These are phyloP conservation scores for Lotmaria passim DNA, from an alignment of 208 protist genomes.

Conservation along the genomic window DNA sequence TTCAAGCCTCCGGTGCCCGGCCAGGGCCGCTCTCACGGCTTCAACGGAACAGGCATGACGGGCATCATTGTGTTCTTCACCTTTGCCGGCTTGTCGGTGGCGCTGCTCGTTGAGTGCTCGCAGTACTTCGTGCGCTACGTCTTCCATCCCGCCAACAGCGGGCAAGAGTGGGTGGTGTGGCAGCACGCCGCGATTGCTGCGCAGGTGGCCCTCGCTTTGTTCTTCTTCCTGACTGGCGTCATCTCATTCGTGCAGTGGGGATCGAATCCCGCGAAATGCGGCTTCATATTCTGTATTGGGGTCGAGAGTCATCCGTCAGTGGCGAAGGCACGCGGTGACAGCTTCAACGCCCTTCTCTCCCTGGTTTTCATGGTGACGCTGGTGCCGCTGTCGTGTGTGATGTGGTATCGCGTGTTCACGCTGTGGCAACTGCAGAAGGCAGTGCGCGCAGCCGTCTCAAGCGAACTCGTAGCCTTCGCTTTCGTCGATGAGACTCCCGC, in stretches of 20 bases:
- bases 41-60: conserved; percentile 6
- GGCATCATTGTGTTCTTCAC: conserved; percentile 19
- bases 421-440: conserved; percentile 21
- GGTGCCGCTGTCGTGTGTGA: conserved; percentile 19
- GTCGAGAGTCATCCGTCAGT: conserved; percentile 3
- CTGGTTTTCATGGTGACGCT: conserved; percentile 12
- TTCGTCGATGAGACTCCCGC: neutral
- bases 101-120: conserved; percentile 23
- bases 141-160: conserved; percentile 24
- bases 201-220: conserved; percentile 11
- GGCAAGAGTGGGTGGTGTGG: conserved; percentile 20
- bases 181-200: conserved; percentile 18
- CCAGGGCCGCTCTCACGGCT: neutral
- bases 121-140: conserved; percentile 21
- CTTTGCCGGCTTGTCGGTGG: conserved; percentile 17
- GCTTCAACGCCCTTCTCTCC: conserved; percentile 11
- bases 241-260: conserved; percentile 20
- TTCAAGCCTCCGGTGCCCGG: neutral
- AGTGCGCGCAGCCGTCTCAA: neutral
- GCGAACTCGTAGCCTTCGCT: neutral
- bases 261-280: conserved; percentile 2
- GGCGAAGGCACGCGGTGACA: neutral
- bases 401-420: conserved; percentile 21
- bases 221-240: conserved; percentile 23
- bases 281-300: conserved; percentile 30